A percentile compares a stretch with the other conserved stretches of the same genome.
phyloP scores from a whole-genome alignment of 2,329 filamentous ascomycete genomes.

The Cadophora sp. region DNA sequence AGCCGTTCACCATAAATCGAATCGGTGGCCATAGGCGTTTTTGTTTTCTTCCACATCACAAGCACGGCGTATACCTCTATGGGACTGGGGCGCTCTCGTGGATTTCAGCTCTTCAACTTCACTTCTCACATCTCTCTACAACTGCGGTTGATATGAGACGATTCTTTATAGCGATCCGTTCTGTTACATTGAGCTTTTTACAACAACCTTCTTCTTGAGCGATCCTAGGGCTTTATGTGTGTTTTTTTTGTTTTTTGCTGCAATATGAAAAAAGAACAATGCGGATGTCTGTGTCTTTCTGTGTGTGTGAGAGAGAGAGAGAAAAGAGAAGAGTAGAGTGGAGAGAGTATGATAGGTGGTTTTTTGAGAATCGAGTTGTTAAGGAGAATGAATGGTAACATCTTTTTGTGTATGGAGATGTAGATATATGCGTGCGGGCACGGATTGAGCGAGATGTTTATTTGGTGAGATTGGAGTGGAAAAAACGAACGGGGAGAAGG shows the following conservation, averaged over 20 bases:
- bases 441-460: conserved; percentile 16
- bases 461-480: not conserved
- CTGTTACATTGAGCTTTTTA: not conserved
- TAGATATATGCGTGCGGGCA: conserved; percentile 36
- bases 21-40: not conserved
- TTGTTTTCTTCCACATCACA: not conserved
- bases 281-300: not conserved
- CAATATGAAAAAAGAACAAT: not conserved
- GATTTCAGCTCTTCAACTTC: conserved; percentile 1
- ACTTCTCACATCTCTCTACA: not conserved
- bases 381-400: not conserved
- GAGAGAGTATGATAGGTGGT: conserved; percentile 9
- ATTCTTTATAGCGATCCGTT: not conserved
- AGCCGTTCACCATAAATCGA: not conserved
- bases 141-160: not conserved
- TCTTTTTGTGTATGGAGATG: conserved; percentile 4
- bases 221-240: conserved; percentile 13
- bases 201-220: conserved; percentile 16
- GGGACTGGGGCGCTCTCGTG: not conserved
- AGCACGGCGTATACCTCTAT: not conserved
- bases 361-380: not conserved
- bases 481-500: not conserved
- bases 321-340: no score
- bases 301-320: not conserved
- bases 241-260: not conserved